phyloP scores from a whole-genome alignment of 805 yeast genomes.

The Tetrapisispora nanseiensis region DNA sequence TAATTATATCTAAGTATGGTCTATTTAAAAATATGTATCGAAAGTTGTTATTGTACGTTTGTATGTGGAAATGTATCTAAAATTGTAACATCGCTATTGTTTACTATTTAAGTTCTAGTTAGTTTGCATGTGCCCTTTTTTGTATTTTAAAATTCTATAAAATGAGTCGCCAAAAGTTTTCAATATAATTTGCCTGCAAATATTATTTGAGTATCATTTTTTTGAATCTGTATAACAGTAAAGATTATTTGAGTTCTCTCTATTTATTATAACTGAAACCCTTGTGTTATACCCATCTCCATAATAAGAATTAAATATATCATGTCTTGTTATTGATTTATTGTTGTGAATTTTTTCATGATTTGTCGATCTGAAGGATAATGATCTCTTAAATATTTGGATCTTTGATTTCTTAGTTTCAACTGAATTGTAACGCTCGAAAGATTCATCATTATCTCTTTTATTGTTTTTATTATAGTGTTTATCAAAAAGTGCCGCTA shows the following conservation, averaged over 20 bases:
- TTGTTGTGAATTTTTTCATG: not conserved
- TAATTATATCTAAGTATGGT: no score
- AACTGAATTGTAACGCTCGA: no score
- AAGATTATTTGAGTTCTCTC: not conserved
- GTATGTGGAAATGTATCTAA: no score
- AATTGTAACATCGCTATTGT: no score
- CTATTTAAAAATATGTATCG: no score
- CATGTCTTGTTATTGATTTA: constrained; percentile 1
- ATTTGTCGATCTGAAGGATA: not conserved
- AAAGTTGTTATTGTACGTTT: no score
- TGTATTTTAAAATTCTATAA: no score
- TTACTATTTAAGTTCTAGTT: no score
- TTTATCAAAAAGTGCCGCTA: not conserved
- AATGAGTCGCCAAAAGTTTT: no score
- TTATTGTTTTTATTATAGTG: not conserved
- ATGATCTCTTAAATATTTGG: not conserved
- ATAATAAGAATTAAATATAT: constrained; percentile 3
- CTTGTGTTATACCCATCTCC: not conserved
- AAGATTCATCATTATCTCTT: not conserved
- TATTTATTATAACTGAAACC: not conserved
- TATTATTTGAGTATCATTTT: not conserved
- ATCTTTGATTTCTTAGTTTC: not conserved
- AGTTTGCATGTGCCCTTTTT: no score
- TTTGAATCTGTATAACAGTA: not conserved
- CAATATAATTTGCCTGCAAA: no score